Percentiles rank a stretch among this genome's conserved stretches.
These are phyloP conservation scores for Setaria viridis DNA, from an alignment of 202 grass and related monocot genomes.

Conservation along the genomic window DNA sequence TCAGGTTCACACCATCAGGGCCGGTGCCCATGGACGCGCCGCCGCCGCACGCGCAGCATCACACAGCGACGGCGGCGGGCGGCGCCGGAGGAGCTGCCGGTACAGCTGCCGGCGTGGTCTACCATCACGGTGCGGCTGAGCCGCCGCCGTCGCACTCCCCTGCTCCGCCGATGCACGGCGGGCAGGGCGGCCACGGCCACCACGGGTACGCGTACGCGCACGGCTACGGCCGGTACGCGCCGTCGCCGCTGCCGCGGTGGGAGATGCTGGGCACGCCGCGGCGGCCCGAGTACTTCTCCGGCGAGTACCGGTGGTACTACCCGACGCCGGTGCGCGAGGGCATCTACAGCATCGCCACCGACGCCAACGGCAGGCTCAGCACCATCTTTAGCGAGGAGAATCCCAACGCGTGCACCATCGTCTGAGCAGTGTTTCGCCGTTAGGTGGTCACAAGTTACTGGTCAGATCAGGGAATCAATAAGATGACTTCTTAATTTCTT, in stretches of 20 bases:
- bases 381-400: slow-evolving; percentile 97
- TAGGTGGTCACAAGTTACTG: too few species aligned
- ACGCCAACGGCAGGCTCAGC: slow-evolving; percentile 71
- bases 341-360: slow-evolving; percentile 84
- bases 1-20: slow-evolving; percentile 19
- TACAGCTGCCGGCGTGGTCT: neutral
- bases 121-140: neutral
- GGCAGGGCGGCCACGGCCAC: neutral
- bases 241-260: slow-evolving; percentile 70
- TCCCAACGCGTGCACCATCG: slow-evolving; percentile 86
- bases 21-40: neutral
- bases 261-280: slow-evolving; percentile 53
- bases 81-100: neutral
- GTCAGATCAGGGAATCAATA: slow-evolving; percentile 24
- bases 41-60: neutral
- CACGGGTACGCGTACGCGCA: slow-evolving; percentile 16
- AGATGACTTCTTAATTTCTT: slow-evolving; percentile 8
- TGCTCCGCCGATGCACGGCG: neutral
- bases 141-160: neutral
- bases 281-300: slow-evolving; percentile 74
- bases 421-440: slow-evolving; percentile 28
- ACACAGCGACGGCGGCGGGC: neutral
- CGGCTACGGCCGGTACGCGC: slow-evolving; percentile 59
- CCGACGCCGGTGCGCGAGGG: slow-evolving; percentile 85
- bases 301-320: slow-evolving; percentile 79